Evolutionary conservation across 371 early-diverging fungal genomes (phyloP), one percentile per base, ranked within the genome.

Genomic region (Mortierella sp.): DNA sequence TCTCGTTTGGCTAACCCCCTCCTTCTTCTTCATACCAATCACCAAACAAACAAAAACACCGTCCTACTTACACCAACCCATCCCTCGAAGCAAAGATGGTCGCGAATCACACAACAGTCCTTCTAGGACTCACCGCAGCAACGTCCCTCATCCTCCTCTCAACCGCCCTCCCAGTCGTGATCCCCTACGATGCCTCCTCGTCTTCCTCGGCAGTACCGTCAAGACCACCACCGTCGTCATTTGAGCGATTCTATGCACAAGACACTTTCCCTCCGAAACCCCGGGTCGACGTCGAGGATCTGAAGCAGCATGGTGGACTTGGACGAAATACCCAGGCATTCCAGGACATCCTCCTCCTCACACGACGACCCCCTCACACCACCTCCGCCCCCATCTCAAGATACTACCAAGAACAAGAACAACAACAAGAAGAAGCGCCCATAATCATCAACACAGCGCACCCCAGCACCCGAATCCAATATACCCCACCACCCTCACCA

Each of bases 71-170:
- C 13, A 24, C 34, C 26, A 26, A 26, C 0, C 41, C 24, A n/a
- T 52, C 39, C 47, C 22, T 37, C 52, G 26, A n/a, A 26, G 19
- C 24, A 22, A 78, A 41, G 34, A 47, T 70, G 43, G 50, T 16
- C 24, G n/a, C 45, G 10, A 26, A 40, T 29, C 26, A 50, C 16
- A 66, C 64, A 1, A 52, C 68, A 2, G 29, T 64, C 26, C 64
- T 76, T 2, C 47, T 74, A 63, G 73, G 80, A 8, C 64, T 76
- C 39, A 68, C 73, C 1, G 66, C 61, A 11, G 80, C 80, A 16
- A 63, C 50, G 24, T 72, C 73, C 13, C 44, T 80, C 16, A 26
- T 72, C 24, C 63, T 80, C 13, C 58, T 69, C 44, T 45, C 76
- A 22, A 64, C 68, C 14, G 76, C 76, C 31, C 47, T 75, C 3